Evolutionary conservation across 331 rosid species (phyloP).

Genomic region (Stylosanthes scabra): DNA sequence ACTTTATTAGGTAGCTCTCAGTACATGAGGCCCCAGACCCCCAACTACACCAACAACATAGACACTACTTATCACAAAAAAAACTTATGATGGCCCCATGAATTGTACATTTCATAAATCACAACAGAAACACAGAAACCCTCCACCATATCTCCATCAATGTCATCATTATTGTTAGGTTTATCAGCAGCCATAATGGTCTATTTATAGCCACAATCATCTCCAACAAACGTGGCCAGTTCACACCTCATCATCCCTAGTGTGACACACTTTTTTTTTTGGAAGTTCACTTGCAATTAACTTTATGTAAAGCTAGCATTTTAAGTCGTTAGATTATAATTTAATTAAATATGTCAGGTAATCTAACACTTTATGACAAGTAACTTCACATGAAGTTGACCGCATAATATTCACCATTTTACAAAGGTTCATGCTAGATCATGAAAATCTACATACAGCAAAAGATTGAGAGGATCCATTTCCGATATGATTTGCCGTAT

Average conservation of each 20-base stretch:
- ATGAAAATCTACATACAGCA: too few species aligned
- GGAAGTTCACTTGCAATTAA: too few species aligned
- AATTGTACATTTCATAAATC: not conserved
- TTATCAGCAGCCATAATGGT: not conserved
- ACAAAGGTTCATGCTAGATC: too few species aligned
- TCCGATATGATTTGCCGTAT: conserved; percentile 15
- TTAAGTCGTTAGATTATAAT: not conserved
- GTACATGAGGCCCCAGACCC: not conserved
- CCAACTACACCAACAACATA: not conserved
- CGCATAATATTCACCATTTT: too few species aligned
- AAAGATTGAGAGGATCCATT: conserved; percentile 14
- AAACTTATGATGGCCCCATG: not conserved
- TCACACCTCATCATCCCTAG: not conserved
- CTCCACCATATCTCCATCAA: conserved; percentile 17
- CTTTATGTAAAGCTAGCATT: not conserved
- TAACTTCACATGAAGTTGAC: too few species aligned
- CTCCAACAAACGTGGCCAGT: conserved; percentile 45
- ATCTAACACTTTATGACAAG: too few species aligned
- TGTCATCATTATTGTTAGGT: not conserved
- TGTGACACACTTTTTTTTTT: too few species aligned
- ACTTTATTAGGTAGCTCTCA: not conserved
- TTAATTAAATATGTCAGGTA: too few species aligned
- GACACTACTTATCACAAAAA: not conserved
- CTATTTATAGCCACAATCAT: conserved; percentile 42
- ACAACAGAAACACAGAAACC: not conserved